Evolutionary conservation across 352 stramenopile species (phyloP).

Genomic region (Globisporangium orthogonon): DNA sequence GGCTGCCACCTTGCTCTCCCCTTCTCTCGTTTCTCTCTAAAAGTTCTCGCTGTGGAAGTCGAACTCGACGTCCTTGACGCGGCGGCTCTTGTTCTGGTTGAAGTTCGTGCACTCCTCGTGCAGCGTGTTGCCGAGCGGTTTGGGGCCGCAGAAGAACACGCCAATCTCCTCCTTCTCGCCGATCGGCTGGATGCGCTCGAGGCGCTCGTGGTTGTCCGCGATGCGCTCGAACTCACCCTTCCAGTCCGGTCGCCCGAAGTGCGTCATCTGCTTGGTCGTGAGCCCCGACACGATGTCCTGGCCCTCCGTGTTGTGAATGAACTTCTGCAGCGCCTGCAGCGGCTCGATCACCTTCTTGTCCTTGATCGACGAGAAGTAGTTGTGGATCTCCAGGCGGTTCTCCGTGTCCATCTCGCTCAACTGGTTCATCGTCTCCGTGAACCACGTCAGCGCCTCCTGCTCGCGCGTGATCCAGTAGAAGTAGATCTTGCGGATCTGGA

Average conservation of each 20-base stretch:
- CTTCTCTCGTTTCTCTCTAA: slow-evolving; percentile 15
- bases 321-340: slow-evolving; percentile 65
- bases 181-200: slow-evolving; percentile 21
- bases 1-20: background rate
- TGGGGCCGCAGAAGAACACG: slow-evolving; percentile 75
- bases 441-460: slow-evolving; percentile 70
- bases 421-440: slow-evolving; percentile 79
- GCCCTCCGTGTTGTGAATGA: slow-evolving; percentile 56
- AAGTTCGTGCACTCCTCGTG: slow-evolving; percentile 50
- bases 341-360: slow-evolving; percentile 42
- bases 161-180: slow-evolving; percentile 54
- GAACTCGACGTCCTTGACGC: slow-evolving; percentile 37
- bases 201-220: slow-evolving; percentile 26
- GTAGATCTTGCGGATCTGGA: slow-evolving; percentile 75
- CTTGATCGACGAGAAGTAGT: slow-evolving; percentile 80
- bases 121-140: slow-evolving; percentile 47
- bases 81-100: slow-evolving; percentile 37
- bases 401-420: slow-evolving; percentile 66
- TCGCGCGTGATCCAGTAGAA: slow-evolving; percentile 84
- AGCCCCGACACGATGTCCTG: slow-evolving; percentile 69
- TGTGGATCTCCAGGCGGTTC: slow-evolving; percentile 73
- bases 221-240: slow-evolving; percentile 55
- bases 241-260: slow-evolving; percentile 78
- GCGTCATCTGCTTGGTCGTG: slow-evolving; percentile 66
- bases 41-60: slow-evolving; percentile 75